Base-by-base conservation (phyloP, 2,329 filamentous ascomycete species). In the Pseudonectria foliicola region DNA sequence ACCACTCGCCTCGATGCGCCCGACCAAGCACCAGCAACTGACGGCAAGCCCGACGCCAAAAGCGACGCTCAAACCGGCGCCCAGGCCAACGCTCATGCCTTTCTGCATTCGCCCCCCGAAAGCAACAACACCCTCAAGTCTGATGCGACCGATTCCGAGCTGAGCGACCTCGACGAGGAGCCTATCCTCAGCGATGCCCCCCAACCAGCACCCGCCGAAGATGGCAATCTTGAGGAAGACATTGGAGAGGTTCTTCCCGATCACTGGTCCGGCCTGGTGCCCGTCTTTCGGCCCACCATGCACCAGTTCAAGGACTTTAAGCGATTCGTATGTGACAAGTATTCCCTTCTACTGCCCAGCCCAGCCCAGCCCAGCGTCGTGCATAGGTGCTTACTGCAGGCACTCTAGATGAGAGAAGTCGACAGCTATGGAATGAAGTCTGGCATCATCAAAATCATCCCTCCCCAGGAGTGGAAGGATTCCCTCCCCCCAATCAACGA, bases 351-450 rank as follows among this genome's bases (percentile, higher is more conserved):
- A 21, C 18, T 8, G 8, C 8, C 18, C 8, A 21, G 18, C 5
- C 18, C 8, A 28, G 18, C n/a, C 16, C 23, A 25, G 23, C 29
- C 13, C 27, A 23, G 11, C 29, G 10, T 37, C 16, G 15, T 24
- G 18, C 21, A 16, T 26, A 7, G 35, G 26, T 44, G 40, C 58
- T 62, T 43, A 61, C 56, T 37, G 34, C 36, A 47, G 32, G 26
- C 6, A 29, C 31, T 28, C 13, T 39, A 82, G 77, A 80, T 82
- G 71, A 77, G 80, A 55, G 89, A 86, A 61, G 78, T 98, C 43
- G 86, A 98, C 60, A 77, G 80, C 46, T 95, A 95, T 59, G 92
- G 92, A 52, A 98, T 98, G 92, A 86, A 87, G 63, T 92, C 88
- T 14, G 92, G 92, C 25, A 95, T 98, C 51, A 80, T 96, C 56